These are phyloP conservation scores for Pelargonium cotyledonis DNA, from an alignment of 441 rosid species.

Conservation along the genomic window DNA sequence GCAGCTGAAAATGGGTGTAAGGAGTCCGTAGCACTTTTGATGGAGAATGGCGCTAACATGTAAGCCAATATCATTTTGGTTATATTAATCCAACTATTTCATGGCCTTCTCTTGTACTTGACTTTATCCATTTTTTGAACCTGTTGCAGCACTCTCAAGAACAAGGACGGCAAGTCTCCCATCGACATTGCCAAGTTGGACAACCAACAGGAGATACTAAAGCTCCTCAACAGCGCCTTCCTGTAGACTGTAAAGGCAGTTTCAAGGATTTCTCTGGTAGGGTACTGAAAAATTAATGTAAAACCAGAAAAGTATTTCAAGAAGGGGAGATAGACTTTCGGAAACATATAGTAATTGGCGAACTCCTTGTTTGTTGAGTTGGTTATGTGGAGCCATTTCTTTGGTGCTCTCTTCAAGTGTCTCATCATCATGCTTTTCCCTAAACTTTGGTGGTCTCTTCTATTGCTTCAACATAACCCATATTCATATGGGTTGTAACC, in stretches of 20 bases:
- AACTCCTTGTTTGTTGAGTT: too few relatives aligned
- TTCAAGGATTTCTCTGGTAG: too few relatives aligned
- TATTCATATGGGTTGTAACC: too few relatives aligned
- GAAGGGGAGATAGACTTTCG: too few relatives aligned
- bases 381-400: too few relatives aligned
- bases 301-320: too few relatives aligned
- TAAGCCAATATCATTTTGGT: constrained; percentile 36
- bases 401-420: too few relatives aligned
- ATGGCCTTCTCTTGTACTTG: neutral
- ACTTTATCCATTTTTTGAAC: neutral
- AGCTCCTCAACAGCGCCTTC: constrained; percentile 89
- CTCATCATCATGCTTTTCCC: too few relatives aligned
- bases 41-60: constrained; percentile 95
- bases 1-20: constrained; percentile 95
- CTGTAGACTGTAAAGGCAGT: constrained; percentile 36
- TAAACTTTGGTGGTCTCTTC: too few relatives aligned
- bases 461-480: too few relatives aligned
- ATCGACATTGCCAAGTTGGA: constrained; percentile 97
- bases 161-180: constrained; percentile 93
- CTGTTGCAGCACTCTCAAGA: constrained; percentile 67
- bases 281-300: too few relatives aligned
- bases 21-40: constrained; percentile 85
- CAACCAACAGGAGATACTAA: constrained; percentile 80
- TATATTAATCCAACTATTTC: neutral
- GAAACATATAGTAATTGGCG: too few relatives aligned